These are phyloP conservation scores for Dothistroma septosporum DNA, from an alignment of 2,329 filamentous ascomycete species.

Conservation along the genomic window DNA sequence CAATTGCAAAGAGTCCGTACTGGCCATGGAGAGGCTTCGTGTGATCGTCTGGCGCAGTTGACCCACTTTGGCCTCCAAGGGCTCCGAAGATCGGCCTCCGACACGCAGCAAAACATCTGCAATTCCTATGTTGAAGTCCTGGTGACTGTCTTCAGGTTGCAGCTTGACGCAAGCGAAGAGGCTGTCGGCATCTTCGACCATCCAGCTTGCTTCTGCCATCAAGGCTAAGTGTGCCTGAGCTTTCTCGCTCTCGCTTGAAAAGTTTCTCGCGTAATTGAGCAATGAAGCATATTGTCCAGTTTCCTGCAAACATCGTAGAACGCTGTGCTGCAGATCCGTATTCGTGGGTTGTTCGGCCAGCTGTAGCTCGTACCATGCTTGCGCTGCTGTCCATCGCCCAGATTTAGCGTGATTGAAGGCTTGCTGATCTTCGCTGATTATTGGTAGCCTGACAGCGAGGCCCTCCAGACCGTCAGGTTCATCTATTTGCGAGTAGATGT, in stretches of 20 bases:
- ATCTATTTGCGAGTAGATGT: slow-evolving; percentile 96
- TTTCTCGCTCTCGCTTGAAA: slow-evolving; percentile 39
- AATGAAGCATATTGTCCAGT: slow-evolving; percentile 78
- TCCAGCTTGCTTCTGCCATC: slow-evolving; percentile 88
- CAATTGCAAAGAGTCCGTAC: slow-evolving; percentile 74
- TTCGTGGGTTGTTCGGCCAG: slow-evolving; percentile 75
- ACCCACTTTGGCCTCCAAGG: slow-evolving; percentile 57
- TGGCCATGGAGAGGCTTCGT: slow-evolving; percentile 68
- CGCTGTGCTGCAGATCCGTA: slow-evolving; percentile 71
- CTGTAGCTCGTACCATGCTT: slow-evolving; percentile 95
- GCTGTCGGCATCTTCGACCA: slow-evolving; percentile 74
- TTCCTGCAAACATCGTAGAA: slow-evolving; percentile 84
- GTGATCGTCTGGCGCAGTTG: slow-evolving; percentile 67
- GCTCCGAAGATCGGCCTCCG: slow-evolving; percentile 47
- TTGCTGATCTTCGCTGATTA: slow-evolving; percentile 89
- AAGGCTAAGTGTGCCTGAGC: slow-evolving; percentile 57
- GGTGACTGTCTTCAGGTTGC: slow-evolving; percentile 36
- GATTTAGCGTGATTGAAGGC: slow-evolving; percentile 89
- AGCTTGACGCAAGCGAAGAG: slow-evolving; percentile 57
- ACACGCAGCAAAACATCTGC: slow-evolving; percentile 62
- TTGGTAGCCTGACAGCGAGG: slow-evolving; percentile 79
- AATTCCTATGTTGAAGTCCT: slow-evolving; percentile 77
- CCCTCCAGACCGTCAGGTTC: slow-evolving; percentile 96
- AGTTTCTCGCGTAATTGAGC: slow-evolving; percentile 78
- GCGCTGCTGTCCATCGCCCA: slow-evolving; percentile 87